phyloP scores from a whole-genome alignment of 1,284 basidiomycete species.

The Cystobasidium slooffiae region DNA sequence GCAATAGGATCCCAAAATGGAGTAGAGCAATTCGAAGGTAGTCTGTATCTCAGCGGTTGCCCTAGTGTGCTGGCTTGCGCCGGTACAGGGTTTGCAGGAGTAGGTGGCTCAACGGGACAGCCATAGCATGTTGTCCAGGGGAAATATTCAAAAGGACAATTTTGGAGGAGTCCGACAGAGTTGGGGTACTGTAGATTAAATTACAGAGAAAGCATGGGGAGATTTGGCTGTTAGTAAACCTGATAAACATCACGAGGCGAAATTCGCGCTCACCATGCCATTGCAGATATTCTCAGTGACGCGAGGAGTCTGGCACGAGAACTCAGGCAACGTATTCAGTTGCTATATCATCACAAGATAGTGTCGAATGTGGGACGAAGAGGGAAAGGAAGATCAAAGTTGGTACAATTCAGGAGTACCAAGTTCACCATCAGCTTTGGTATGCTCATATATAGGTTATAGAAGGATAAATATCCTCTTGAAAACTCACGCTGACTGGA shows the following conservation, averaged over 20 bases:
- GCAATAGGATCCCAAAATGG: conserved; percentile 72
- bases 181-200: conserved; percentile 43
- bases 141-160: conserved; percentile 72
- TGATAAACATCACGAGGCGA: not conserved
- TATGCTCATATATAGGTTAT: not conserved
- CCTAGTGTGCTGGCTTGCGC: conserved; percentile 62
- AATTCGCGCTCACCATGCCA: conserved; percentile 63
- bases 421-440: not conserved
- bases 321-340: conserved; percentile 62
- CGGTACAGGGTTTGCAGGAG: conserved; percentile 68
- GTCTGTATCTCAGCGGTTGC: conserved; percentile 48
- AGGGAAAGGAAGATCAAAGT: not conserved
- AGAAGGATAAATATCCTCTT: not conserved
- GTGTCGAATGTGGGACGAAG: too few relatives aligned
- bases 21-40: conserved; percentile 74
- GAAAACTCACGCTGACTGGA: conserved; percentile 62
- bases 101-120: conserved; percentile 66
- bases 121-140: conserved; percentile 75
- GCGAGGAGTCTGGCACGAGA: conserved; percentile 69
- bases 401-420: not conserved
- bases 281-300: conserved; percentile 71
- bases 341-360: not conserved
- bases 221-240: not conserved
- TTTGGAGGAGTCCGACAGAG: conserved; percentile 61
- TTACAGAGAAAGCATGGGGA: not conserved